Evolutionary conservation across 371 early-diverging fungal genomes (phyloP).

Genomic region (Dichotomocladium elegans): DNA sequence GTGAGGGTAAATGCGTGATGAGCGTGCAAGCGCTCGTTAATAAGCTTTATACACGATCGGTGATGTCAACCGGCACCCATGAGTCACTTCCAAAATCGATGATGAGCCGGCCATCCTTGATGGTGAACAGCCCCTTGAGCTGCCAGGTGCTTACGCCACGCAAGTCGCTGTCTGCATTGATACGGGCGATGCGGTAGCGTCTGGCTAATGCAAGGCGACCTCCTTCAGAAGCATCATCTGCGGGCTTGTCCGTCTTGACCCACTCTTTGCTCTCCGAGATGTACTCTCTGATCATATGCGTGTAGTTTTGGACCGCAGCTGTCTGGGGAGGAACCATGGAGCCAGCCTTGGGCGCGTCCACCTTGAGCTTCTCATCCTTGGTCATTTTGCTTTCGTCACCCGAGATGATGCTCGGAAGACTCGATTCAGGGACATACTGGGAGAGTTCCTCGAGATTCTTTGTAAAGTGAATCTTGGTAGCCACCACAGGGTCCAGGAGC

Average conservation of each 20-base stretch:
- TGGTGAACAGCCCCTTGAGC: slow-evolving; percentile 17
- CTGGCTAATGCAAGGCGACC: slow-evolving; percentile 26
- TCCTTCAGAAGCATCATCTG: neutral
- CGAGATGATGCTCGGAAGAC: slow-evolving; percentile 28
- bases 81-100: slow-evolving; percentile 16
- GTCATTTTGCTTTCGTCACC: slow-evolving; percentile 23
- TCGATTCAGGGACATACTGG: slow-evolving; percentile 51
- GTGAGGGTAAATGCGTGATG: no score
- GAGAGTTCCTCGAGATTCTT: slow-evolving; percentile 58
- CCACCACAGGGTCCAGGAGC: slow-evolving; percentile 89
- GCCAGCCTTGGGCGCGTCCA: slow-evolving; percentile 14
- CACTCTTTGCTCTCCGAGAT: slow-evolving; percentile 25
- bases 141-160: slow-evolving; percentile 32
- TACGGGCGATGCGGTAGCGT: slow-evolving; percentile 22
- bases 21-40: no score
- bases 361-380: slow-evolving; percentile 23
- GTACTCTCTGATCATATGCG: slow-evolving; percentile 17
- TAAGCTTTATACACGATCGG: slow-evolving; percentile 21
- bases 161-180: slow-evolving; percentile 31
- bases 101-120: slow-evolving; percentile 10
- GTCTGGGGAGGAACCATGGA: slow-evolving; percentile 7
- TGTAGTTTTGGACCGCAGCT: slow-evolving; percentile 18
- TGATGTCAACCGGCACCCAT: slow-evolving; percentile 20
- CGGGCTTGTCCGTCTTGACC: slow-evolving; percentile 12
- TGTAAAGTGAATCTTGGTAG: slow-evolving; percentile 81